Percentiles rank a stretch among this genome's conserved stretches.
Evolutionary conservation across 768 basidiomycete genomes (phyloP).

Genomic region (Tylopilus sp.): DNA sequence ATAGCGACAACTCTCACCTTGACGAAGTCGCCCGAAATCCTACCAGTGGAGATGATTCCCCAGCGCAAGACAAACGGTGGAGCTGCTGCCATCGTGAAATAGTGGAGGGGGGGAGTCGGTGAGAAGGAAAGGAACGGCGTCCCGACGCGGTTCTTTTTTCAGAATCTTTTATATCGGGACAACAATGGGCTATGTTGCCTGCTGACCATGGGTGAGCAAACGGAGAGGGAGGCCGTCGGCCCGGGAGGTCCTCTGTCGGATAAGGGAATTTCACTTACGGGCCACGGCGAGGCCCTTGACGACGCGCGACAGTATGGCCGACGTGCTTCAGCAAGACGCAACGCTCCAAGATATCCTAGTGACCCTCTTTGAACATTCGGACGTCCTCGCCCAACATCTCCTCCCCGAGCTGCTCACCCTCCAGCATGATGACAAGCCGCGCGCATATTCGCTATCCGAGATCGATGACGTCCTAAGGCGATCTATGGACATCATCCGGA

Average conservation of each 20-base stretch:
- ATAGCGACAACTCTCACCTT: constrained; percentile 45
- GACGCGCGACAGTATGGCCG: constrained; percentile 1
- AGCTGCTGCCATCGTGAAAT: constrained; percentile 14
- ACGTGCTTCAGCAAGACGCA: not conserved
- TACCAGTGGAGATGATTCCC: constrained; percentile 86
- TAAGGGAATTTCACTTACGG: constrained; percentile 5
- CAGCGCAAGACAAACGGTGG: constrained; percentile 56
- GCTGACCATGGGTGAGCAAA: constrained; percentile 6
- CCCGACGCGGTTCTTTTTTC: not conserved
- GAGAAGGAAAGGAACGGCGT: constrained; percentile 1
- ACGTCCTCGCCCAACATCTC: constrained; percentile 48
- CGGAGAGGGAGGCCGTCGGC: not conserved
- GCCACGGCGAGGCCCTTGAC: not conserved
- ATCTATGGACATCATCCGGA: constrained; percentile 45
- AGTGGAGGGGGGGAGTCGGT: not conserved
- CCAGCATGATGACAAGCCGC: constrained; percentile 22
- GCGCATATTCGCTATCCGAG: constrained; percentile 34
- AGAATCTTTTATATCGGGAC: not conserved
- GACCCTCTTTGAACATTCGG: constrained; percentile 66
- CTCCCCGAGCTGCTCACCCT: constrained; percentile 47
- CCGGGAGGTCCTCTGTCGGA: not conserved
- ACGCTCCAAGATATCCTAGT: constrained; percentile 34
- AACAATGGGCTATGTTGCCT: not conserved
- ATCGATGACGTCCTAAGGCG: constrained; percentile 53
- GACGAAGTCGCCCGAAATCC: constrained; percentile 65